Conservation (phyloP, 78 protist species). For the Guillardia theta region DNA sequence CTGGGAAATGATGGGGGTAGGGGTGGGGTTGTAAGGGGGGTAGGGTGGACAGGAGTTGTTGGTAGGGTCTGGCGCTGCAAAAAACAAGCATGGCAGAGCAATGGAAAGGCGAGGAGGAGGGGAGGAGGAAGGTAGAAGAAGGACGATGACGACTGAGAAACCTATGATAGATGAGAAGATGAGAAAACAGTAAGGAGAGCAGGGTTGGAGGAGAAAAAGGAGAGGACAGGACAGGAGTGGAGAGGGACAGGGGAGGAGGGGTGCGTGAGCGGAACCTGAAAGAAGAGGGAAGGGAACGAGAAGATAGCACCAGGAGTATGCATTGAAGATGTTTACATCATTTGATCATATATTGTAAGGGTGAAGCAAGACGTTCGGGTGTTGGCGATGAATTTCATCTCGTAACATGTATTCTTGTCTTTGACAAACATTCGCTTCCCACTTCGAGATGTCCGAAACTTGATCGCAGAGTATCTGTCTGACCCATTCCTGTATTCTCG, state of each 20-base stretch:
- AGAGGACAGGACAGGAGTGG: not conserved
- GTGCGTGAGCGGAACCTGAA: not conserved
- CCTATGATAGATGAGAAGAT: not conserved
- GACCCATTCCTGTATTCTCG: too few relatives aligned
- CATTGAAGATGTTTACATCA: not conserved
- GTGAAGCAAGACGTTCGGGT: too few relatives aligned
- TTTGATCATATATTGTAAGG: too few relatives aligned
- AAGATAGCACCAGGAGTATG: not conserved
- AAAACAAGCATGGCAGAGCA: not conserved
- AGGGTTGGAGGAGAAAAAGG: not conserved
- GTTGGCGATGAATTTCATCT: too few relatives aligned
- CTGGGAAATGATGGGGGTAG: too few relatives aligned
- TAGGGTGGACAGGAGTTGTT: not conserved
- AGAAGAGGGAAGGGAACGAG: not conserved
- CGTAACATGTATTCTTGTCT: too few relatives aligned
- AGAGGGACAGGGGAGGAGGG: not conserved
- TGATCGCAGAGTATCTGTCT: too few relatives aligned
- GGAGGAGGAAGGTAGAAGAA: not conserved
- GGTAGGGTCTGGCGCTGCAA: not conserved
- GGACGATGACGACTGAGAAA: not conserved
- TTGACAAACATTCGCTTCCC: too few relatives aligned
- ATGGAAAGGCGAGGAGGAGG: not conserved
- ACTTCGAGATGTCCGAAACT: too few relatives aligned
- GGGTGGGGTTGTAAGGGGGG: not conserved
- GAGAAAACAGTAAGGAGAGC: not conserved